Percentiles rank a stretch among this genome's conserved stretches.
Conservation (phyloP, 768 basidiomycete species). For the Clitopilus hobsonii region DNA sequence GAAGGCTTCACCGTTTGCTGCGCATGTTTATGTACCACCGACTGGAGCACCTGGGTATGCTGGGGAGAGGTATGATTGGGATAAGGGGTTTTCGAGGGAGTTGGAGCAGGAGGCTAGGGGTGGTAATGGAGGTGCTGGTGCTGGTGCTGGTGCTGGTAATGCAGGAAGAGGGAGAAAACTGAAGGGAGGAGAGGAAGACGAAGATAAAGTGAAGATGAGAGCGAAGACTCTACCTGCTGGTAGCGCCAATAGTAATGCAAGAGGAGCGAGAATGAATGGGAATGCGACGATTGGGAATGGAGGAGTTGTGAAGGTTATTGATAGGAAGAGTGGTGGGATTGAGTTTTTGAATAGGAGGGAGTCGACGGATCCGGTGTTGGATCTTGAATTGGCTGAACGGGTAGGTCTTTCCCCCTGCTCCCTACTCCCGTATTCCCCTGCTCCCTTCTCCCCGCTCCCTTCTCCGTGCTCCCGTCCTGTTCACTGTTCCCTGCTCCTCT, state of each 20-base stretch:
- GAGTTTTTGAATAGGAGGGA: conserved; percentile 53
- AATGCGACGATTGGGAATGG: background rate
- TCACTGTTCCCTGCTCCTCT: no score
- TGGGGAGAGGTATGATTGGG: conserved; percentile 63
- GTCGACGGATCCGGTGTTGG: conserved; percentile 49
- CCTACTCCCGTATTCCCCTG: no score
- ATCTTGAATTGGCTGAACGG: conserved; percentile 47
- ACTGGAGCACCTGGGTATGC: conserved; percentile 76
- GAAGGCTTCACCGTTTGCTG: conserved; percentile 36
- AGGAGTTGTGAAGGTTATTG: conserved; percentile 40
- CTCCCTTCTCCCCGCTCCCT: no score
- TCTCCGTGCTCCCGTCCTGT: no score
- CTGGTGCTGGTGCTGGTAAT: no score
- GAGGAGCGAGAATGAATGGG: background rate
- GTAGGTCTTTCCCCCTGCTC: conserved; percentile 40
- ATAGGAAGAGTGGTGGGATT: conserved; percentile 46
- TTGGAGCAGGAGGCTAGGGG: conserved; percentile 19
- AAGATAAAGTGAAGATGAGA: conserved; percentile 4
- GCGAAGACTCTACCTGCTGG: background rate
- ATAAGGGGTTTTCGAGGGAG: conserved; percentile 55
- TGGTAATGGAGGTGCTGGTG: conserved; percentile 13
- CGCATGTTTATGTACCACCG: conserved; percentile 31
- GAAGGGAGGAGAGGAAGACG: background rate
- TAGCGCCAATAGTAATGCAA: background rate
- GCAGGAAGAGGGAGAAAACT: no score